These are phyloP conservation scores for Fomitopsis palustris DNA, from an alignment of 1,284 basidiomycete genomes.

Conservation along the genomic window DNA sequence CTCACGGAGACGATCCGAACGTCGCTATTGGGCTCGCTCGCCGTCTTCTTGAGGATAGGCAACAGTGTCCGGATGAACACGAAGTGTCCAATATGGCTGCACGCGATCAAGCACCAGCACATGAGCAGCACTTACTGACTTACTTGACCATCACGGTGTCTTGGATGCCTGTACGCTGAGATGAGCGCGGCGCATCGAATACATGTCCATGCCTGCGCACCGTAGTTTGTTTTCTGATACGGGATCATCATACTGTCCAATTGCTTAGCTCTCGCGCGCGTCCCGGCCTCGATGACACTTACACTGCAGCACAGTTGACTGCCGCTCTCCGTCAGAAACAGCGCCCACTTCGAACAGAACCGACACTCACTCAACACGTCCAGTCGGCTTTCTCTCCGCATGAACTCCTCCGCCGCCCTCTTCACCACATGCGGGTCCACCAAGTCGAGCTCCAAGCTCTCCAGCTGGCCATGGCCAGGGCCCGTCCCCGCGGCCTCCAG, in stretches of 20 bases:
- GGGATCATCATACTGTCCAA: slow-evolving; percentile 24
- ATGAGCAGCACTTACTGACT: neutral
- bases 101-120: neutral
- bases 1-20: slow-evolving; percentile 51
- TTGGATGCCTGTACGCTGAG: slow-evolving; percentile 29
- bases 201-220: slow-evolving; percentile 17
- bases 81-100: slow-evolving; percentile 21
- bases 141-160: slow-evolving; percentile 43
- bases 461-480: slow-evolving; percentile 34
- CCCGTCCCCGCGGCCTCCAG: slow-evolving; percentile 31
- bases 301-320: slow-evolving; percentile 57
- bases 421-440: slow-evolving; percentile 38
- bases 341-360: neutral
- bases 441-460: slow-evolving; percentile 46
- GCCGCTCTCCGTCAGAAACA: neutral
- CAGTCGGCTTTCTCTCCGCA: slow-evolving; percentile 42
- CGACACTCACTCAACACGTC: slow-evolving; percentile 45
- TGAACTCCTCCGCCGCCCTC: slow-evolving; percentile 42
- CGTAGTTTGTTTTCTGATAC: slow-evolving; percentile 30
- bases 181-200: neutral
- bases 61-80: slow-evolving; percentile 45
- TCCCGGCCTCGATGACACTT: slow-evolving; percentile 10
- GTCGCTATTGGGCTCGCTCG: slow-evolving; percentile 40
- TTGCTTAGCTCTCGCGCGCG: neutral
- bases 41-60: slow-evolving; percentile 44